Evolutionary conservation across 23 red algal genomes (phyloP).

Genomic region (Chondrus crispus): DNA sequence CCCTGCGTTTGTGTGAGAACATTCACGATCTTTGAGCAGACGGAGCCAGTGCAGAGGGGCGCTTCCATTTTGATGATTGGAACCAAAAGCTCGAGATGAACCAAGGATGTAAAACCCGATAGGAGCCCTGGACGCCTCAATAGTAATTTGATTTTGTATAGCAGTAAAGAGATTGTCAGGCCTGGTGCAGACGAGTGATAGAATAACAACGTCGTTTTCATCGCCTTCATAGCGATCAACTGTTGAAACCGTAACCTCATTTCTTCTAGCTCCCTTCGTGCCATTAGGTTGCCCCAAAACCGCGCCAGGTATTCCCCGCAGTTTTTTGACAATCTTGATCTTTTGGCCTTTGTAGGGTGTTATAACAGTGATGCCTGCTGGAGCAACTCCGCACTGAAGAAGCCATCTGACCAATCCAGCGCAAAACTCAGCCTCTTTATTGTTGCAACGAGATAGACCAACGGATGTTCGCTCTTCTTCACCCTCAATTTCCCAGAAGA

Average conservation of each 20-base stretch:
- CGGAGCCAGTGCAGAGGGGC: constrained; percentile 35
- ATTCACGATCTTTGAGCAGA: not conserved
- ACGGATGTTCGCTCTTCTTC: constrained; percentile 48
- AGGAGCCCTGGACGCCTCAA: constrained; percentile 26
- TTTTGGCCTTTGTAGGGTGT: constrained; percentile 63
- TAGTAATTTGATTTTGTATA: constrained; percentile 49
- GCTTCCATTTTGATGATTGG: not conserved
- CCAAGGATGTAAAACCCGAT: constrained; percentile 59
- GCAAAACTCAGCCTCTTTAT: constrained; percentile 26
- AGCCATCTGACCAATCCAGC: constrained; percentile 21
- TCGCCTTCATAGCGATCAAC: constrained; percentile 67
- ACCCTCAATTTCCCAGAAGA: constrained; percentile 53
- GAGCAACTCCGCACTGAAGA: constrained; percentile 31
- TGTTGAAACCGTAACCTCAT: not conserved
- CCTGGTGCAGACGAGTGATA: constrained; percentile 51
- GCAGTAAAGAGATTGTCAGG: constrained; percentile 46
- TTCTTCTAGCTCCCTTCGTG: not conserved
- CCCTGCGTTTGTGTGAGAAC: not conserved
- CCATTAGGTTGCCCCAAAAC: no score
- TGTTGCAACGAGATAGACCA: constrained; percentile 36
- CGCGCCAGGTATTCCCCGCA: not conserved
- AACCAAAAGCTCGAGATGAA: constrained; percentile 20
- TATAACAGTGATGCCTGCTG: constrained; percentile 17
- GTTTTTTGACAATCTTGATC: not conserved
- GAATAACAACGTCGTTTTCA: constrained; percentile 63